phyloP scores from a whole-genome alignment of 345 rosid species.

The rapeseed (Brassica napus) region DNA sequence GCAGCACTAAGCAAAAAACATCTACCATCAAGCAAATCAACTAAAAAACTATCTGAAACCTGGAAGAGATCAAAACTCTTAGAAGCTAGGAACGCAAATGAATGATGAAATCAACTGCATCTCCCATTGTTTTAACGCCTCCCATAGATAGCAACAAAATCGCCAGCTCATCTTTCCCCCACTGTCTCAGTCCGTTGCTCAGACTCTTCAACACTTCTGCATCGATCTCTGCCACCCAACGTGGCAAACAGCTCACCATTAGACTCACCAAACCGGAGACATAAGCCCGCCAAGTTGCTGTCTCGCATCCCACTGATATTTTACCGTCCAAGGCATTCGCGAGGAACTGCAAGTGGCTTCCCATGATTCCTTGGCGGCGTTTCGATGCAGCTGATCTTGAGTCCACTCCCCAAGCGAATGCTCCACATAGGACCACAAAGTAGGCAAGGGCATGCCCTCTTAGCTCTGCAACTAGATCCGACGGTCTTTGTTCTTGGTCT shows the following conservation, averaged over 20 bases:
- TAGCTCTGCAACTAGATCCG: slow-evolving; percentile 68
- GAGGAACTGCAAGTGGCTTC: slow-evolving; percentile 71
- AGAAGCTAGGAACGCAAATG: slow-evolving; percentile 23
- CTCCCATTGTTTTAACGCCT: slow-evolving; percentile 71
- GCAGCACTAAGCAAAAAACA: neutral
- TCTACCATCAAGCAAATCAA: slow-evolving; percentile 9
- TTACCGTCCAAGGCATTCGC: slow-evolving; percentile 88
- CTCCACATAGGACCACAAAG: slow-evolving; percentile 72
- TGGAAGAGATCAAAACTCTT: slow-evolving; percentile 26
- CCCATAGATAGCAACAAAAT: slow-evolving; percentile 72
- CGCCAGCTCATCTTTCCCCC: slow-evolving; percentile 82
- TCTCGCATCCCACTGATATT: slow-evolving; percentile 75
- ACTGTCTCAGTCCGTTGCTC: slow-evolving; percentile 72
- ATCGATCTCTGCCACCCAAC: slow-evolving; percentile 84
- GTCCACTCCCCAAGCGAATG: slow-evolving; percentile 93
- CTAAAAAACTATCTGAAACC: slow-evolving; percentile 17
- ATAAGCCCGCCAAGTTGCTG: slow-evolving; percentile 76
- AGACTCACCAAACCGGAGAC: slow-evolving; percentile 73
- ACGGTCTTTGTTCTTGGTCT: slow-evolving; percentile 48
- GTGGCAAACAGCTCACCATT: slow-evolving; percentile 78
- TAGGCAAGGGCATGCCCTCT: slow-evolving; percentile 86
- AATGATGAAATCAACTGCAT: slow-evolving; percentile 70
- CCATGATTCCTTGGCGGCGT: slow-evolving; percentile 66
- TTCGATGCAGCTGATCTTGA: slow-evolving; percentile 67
- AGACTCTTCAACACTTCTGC: slow-evolving; percentile 72